phyloP scores from a whole-genome alignment of 306 rosid genomes.

The Rosa multiflora region DNA sequence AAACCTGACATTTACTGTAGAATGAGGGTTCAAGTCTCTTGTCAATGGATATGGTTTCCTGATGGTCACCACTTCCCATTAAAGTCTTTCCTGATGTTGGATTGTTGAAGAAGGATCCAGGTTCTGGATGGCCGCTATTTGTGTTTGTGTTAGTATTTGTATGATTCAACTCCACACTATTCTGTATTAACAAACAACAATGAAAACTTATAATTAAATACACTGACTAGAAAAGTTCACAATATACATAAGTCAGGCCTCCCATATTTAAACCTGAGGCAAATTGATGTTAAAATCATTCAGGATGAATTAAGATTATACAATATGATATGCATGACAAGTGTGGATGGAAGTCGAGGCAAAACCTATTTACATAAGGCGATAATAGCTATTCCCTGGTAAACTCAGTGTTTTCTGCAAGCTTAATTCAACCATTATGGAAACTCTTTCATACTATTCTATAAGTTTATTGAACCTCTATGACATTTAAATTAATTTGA shows the following conservation, averaged over 20 bases:
- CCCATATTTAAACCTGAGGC: neutral
- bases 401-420: slow-evolving; percentile 2
- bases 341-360: neutral
- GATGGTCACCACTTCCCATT: slow-evolving; percentile 26
- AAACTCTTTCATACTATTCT: neutral
- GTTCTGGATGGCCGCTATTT: slow-evolving; percentile 18
- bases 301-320: neutral
- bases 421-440: neutral
- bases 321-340: neutral
- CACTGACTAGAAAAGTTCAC: neutral
- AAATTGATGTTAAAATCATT: neutral
- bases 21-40: slow-evolving; percentile 30
- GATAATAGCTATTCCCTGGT: neutral
- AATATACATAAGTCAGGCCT: neutral
- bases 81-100: slow-evolving; percentile 26
- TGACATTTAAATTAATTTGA: neutral
- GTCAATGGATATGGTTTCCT: slow-evolving; percentile 28
- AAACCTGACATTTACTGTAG: slow-evolving; percentile 34
- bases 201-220: neutral
- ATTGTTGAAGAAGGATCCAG: slow-evolving; percentile 35
- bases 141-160: slow-evolving; percentile 10
- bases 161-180: slow-evolving; percentile 39
- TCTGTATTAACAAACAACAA: slow-evolving; percentile 26
- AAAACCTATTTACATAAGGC: neutral
- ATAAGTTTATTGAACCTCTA: neutral